phyloP scores from a whole-genome alignment of 345 rosid genomes.

The Turritis glabra region DNA sequence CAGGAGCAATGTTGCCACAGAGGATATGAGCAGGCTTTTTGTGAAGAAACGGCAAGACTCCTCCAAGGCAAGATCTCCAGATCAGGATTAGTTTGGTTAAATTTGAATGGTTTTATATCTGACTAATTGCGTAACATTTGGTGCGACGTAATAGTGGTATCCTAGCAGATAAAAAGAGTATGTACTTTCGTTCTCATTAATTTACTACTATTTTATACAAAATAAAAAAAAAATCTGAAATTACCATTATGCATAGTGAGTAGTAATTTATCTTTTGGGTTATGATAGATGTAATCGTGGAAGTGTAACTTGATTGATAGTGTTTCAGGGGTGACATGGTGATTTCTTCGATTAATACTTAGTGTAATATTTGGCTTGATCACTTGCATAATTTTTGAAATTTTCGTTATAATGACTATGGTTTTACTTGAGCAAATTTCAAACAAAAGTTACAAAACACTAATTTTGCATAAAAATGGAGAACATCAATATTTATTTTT shows the following conservation, averaged over 20 bases:
- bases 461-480: not conserved
- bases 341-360: not conserved
- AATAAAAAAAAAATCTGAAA: not conserved
- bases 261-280: not conserved
- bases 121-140: not conserved
- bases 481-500: not conserved
- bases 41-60: conserved; percentile 55
- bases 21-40: conserved; percentile 85
- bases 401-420: too few species aligned
- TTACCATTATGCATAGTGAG: not conserved
- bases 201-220: not conserved
- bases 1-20: conserved; percentile 97
- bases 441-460: not conserved
- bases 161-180: not conserved
- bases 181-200: conserved; percentile 10
- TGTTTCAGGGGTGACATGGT: not conserved
- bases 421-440: not conserved
- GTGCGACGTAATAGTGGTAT: conserved; percentile 1
- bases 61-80: conserved; percentile 41
- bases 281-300: not conserved
- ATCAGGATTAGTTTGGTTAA: conserved; percentile 19
- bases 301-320: not conserved
- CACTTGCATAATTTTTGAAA: not conserved
- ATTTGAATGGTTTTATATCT: not conserved
- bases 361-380: not conserved